Evolutionary conservation across 345 rosid genomes (phyloP), one percentile per base, ranked within the genome.

Genomic region (Citrus mangshanensis): DNA sequence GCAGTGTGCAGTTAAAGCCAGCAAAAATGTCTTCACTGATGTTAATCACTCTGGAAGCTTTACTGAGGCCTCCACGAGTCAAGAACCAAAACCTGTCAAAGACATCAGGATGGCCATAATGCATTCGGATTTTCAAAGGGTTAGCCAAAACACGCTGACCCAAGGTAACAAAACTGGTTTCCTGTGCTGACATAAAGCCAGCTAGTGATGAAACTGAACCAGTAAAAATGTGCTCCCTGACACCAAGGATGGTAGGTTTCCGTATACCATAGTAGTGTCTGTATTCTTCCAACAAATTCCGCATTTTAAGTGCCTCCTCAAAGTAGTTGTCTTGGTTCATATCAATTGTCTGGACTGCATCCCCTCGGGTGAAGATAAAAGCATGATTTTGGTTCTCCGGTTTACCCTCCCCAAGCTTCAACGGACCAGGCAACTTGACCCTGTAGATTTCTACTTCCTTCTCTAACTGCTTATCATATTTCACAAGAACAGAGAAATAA

Each of bases 351-450:
- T 95, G 99, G 72, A 95, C 86, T 40, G 99, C 99, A 88, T 93
- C 99, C 46, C 99, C 99, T 24, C 98, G 91, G 40, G 99, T 95
- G 85, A 95, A 95, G 80, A 95, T 95, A 58, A 94, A 66, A 66
- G 99, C 98, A 83, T 95, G 99, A 81, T 95, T 95, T 87, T 95
- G 99, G 86, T 95, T 95, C 85, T 95, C 99, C 24, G 99, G 99
- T 80, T 95, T 95, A 25, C 99, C 99, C 86, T 95, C 99, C 34
- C 99, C 99, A 76, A 95, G 93, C 87, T 95, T 95, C 90, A 95
- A 77, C 0, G 97, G 97, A 76, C 98, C 98, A 75, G 99, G 99
- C 86, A 95, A 84, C 80, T 89, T 91, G 80, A 95, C 92, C 87
- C 99, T 86, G 86, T 93, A 95, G 72, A 95, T 89, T 80, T 95